Evolutionary conservation across 2,329 filamentous ascomycete genomes (phyloP), one percentile per base, ranked within the genome.

Genomic region (Boeremia lycopersici): DNA sequence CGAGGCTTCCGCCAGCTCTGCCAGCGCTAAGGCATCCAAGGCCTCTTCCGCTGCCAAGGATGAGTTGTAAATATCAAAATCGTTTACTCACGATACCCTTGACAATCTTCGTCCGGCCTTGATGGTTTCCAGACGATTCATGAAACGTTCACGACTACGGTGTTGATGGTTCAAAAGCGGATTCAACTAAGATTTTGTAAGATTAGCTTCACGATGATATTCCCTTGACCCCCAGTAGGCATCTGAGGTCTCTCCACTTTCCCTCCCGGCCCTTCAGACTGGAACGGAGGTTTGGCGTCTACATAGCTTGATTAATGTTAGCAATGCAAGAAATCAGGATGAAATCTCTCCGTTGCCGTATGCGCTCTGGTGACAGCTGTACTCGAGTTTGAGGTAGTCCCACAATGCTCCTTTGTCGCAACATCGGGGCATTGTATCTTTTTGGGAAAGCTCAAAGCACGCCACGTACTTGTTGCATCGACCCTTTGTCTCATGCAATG

Each of bases 61-160:
- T 56, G 78, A 80, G 73, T 77, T 80, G 75, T 80, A 79, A 69
- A 57, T 28, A 23, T 5, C 19, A 5, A 34, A 31, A 25, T 57
- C 50, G 25, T 33, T 26, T 23, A 11, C 15, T 13, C 35, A 25
- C 25, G 9, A 17, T 23, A 41, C 19, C 30, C 29, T n/a, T 17
- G 61, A 61, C 50, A 64, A 66, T 45, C 19, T 49, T 48, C 55
- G 57, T 64, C 45, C 33, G 31, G 60, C 48, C 50, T 45, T 38
- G 41, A 53, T 35, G 60, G 45, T 48, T 57, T 36, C 59, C 50
- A 35, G 28, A 59, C 56, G 57, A 56, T 40, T 57, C 35, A 59
- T 49, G 59, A 66, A 49, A 63, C 42, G 63, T 65, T 66, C 60
- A 68, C 56, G 64, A 68, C 51, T 51, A 56, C 35, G 55, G 57